Evolutionary conservation across 2,329 filamentous ascomycete species (phyloP).

Genomic region (Penicillium verrucosum): DNA sequence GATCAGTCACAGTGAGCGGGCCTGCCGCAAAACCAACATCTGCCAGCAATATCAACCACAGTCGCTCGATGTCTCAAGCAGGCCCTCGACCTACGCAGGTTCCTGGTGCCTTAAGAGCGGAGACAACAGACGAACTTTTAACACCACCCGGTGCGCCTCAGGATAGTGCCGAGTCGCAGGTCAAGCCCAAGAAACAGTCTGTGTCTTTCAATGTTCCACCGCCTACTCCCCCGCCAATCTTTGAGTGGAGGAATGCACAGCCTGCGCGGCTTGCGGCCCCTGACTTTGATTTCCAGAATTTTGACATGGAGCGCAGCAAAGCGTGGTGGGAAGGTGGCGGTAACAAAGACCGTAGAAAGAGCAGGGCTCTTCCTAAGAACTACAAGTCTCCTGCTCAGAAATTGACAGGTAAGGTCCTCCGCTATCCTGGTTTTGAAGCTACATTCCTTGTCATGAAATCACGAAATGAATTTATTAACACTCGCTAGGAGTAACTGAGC

Average conservation of each 20-base stretch:
- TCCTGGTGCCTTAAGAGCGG: conserved; percentile 5
- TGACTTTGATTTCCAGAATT: conserved; percentile 58
- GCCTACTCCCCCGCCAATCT: conserved; percentile 44
- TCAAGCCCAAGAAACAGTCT: conserved; percentile 38
- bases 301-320: conserved; percentile 50
- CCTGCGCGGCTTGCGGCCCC: conserved; percentile 58
- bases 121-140: conserved; percentile 12
- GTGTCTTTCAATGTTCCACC: conserved; percentile 49
- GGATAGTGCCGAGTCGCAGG: conserved; percentile 22
- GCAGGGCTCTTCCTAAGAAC: conserved; percentile 41
- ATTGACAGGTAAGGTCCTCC: conserved; percentile 28
- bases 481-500: conserved; percentile 43
- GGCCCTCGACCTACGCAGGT: conserved; percentile 2
- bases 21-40: conserved; percentile 11
- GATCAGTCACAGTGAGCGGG: conserved; percentile 27
- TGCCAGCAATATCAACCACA: conserved; percentile 1
- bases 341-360: conserved; percentile 47
- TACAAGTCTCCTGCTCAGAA: conserved; percentile 35
- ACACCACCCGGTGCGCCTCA: conserved; percentile 17
- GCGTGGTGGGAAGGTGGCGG: conserved; percentile 74
- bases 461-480: conserved; percentile 3
- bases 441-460: background rate
- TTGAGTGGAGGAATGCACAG: conserved; percentile 68
- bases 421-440: background rate
- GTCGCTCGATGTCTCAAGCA: conserved; percentile 18